These are phyloP conservation scores for Saccharum hybrid DNA, from an alignment of 202 grass and related monocot genomes.

Conservation along the genomic window DNA sequence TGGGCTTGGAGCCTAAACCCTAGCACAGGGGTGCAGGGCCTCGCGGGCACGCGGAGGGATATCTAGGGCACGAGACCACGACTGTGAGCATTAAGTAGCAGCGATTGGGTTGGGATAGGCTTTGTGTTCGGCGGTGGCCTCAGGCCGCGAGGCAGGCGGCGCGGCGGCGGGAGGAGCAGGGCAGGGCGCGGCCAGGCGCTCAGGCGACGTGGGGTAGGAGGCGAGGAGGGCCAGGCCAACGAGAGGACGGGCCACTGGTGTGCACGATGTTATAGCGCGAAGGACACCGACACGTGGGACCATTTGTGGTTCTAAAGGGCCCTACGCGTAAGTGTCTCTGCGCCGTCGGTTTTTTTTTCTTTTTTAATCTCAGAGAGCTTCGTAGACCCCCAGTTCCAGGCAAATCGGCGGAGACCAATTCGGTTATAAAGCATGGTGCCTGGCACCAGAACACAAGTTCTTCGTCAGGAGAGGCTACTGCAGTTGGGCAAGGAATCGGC, in stretches of 20 bases:
- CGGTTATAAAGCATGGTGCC: too few species aligned
- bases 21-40: constrained; percentile 42
- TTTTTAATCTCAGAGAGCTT: too few species aligned
- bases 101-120: constrained; percentile 15
- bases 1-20: constrained; percentile 54
- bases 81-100: background rate
- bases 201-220: background rate
- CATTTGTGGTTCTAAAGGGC: background rate
- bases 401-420: too few species aligned
- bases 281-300: constrained; percentile 23
- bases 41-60: background rate
- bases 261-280: constrained; percentile 27
- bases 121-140: constrained; percentile 9
- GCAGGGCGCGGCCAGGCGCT: constrained; percentile 18
- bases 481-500: too few species aligned
- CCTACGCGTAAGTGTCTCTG: constrained; percentile 24
- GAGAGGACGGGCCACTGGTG: background rate
- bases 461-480: too few species aligned
- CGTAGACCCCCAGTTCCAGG: too few species aligned
- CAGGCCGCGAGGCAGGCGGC: background rate
- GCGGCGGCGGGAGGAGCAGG: constrained; percentile 11
- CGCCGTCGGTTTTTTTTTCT: background rate
- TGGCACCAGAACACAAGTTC: too few species aligned
- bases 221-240: background rate
- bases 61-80: constrained; percentile 1